Evolutionary conservation across 164 flowering plant genomes (phyloP).

Genomic region (Chimonanthus praecox): DNA sequence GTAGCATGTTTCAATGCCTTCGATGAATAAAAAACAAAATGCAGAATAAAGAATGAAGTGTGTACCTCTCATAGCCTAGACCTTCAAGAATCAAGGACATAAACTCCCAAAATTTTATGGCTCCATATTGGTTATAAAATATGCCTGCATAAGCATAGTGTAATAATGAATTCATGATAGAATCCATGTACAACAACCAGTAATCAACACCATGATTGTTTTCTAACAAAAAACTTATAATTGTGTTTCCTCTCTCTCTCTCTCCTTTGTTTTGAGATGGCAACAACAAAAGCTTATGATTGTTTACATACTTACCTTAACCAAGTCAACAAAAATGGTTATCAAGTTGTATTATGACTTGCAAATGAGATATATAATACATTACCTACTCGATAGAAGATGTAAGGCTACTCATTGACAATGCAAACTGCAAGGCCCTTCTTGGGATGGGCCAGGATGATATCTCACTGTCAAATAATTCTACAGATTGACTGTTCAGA

Average conservation of each 20-base stretch:
- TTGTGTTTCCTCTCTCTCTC: background rate
- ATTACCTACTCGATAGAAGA: too few relatives aligned
- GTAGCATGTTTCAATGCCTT: background rate
- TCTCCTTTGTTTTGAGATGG: too few relatives aligned
- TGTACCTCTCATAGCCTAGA: constrained; percentile 92
- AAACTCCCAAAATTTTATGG: constrained; percentile 98
- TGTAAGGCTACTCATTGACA: too few relatives aligned
- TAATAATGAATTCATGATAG: background rate
- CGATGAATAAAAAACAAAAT: background rate
- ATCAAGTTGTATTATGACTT: too few relatives aligned
- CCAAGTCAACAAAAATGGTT: too few relatives aligned
- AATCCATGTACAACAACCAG: background rate
- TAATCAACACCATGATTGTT: background rate
- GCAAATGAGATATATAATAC: too few relatives aligned
- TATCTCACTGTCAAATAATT: too few relatives aligned
- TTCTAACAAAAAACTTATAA: background rate
- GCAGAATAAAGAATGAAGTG: background rate
- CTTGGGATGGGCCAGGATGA: too few relatives aligned
- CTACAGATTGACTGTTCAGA: too few relatives aligned
- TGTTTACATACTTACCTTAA: too few relatives aligned
- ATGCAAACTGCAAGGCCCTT: too few relatives aligned
- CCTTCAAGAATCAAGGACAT: constrained; percentile 82
- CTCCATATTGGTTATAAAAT: constrained; percentile 88
- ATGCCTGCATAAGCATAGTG: constrained; percentile 56
- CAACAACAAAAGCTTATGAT: too few relatives aligned